These are phyloP conservation scores for Pestalotiopsis fici DNA, from an alignment of 2,329 filamentous ascomycete genomes.

Conservation along the genomic window DNA sequence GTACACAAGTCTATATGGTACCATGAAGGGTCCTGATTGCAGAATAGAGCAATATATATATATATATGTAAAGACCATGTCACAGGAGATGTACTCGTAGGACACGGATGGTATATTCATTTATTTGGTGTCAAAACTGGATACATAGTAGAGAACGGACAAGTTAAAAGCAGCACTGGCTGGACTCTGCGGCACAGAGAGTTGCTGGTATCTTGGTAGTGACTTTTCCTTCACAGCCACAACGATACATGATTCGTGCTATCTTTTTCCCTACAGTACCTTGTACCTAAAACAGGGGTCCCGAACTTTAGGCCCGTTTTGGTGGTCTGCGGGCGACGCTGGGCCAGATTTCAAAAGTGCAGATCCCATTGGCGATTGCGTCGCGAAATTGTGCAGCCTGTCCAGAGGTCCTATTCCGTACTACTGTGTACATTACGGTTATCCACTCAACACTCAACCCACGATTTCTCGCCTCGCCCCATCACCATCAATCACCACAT, in stretches of 20 bases:
- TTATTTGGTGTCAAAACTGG: no score
- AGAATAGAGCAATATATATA: no score
- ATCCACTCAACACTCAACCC: neutral
- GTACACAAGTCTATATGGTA: no score
- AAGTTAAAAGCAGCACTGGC: neutral
- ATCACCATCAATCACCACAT: neutral
- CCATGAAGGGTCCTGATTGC: no score
- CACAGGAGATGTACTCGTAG: no score
- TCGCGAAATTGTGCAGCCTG: slow-evolving; percentile 4
- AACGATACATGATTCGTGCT: neutral
- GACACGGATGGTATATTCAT: no score
- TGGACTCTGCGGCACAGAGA: neutral
- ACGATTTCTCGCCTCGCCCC: neutral
- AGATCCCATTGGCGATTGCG: slow-evolving; percentile 9
- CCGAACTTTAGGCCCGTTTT: neutral
- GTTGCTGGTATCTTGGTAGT: neutral
- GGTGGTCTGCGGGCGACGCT: neutral
- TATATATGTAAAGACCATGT: no score
- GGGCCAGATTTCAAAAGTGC: slow-evolving; percentile 11
- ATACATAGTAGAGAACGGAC: neutral
- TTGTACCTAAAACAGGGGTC: neutral
- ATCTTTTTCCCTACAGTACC: neutral
- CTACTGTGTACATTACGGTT: neutral
- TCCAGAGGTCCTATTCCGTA: neutral
- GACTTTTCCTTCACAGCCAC: neutral